Base-by-base conservation (phyloP, 352 stramenopile genomes). In the Thraustochytrium striatum region DNA sequence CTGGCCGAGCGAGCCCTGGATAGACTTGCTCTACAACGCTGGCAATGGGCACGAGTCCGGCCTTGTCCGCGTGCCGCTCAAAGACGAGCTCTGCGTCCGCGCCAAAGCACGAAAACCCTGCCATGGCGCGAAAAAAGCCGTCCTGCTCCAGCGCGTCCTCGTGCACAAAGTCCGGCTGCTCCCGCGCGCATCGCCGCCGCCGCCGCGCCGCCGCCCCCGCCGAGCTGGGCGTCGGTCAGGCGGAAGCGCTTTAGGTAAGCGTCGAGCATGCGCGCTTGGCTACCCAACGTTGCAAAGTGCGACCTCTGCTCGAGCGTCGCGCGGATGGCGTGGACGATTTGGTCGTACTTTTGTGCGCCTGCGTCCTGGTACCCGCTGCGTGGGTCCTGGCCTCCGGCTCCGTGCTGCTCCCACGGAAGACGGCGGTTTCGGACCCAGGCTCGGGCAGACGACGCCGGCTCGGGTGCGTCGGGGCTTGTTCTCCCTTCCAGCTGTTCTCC, bases 51-150 rank as follows among this genome's bases (percentile, higher is more conserved):
- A n/a, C n/a, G n/a, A n/a, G n/a, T n/a, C n/a, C n/a, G n/a, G n/a
- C n/a, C n/a, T n/a, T n/a, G n/a, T n/a, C n/a, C n/a, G n/a, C n/a
- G n/a, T 61, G 32, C 3, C 36, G 44, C 19, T 58, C 52, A 44
- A 52, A 75, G 25, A 75, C 33, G 5, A 75, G 30, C 44, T 75
- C 65, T 21, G 30, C 43, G 36, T 75, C 65, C 5, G 65, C 43
- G 13, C 65, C 65, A 75, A 75, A 75, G 25, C 65, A 75, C 1
- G 65, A 75, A 25, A 75, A 75, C 7, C 65, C 65, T 9, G 65
- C 65, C 44, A 61, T 61, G n/a, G 65, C 65, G 19, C n/a, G 36
- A 9, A 38, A 1, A 39, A 75, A 75, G 25, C 65, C 44, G 21
- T 72, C 52, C 11, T 38, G 65, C 28, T 75, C 65, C 5, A 62